A percentile compares a stretch with the other conserved stretches of the same genome.
Conservation (phyloP, 139 green algal genomes). For the Volvox reticuliferus region DNA sequence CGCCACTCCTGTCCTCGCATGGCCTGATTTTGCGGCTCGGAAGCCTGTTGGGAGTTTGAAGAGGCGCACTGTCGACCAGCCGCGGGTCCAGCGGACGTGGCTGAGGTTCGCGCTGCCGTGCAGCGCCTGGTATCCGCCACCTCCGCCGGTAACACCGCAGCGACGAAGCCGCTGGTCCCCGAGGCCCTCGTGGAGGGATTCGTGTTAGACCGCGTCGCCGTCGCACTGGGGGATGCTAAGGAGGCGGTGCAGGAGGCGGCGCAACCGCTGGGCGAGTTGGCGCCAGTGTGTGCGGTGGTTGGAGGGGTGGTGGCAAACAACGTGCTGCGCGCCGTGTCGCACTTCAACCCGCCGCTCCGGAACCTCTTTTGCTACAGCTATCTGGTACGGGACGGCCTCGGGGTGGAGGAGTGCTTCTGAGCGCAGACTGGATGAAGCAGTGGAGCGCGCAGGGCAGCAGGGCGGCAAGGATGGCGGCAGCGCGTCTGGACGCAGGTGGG, state of each 20-base stretch:
- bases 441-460: too few relatives aligned
- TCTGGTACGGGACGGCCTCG: slow-evolving; percentile 10
- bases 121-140: neutral
- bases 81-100: slow-evolving; percentile 23
- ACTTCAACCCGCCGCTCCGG: slow-evolving; percentile 79
- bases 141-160: neutral
- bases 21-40: neutral
- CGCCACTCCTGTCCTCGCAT: neutral
- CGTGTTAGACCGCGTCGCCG: neutral
- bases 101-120: neutral
- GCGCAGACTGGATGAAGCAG: too few relatives aligned
- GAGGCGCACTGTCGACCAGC: slow-evolving; percentile 40
- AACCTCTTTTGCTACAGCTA: slow-evolving; percentile 90
- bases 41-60: slow-evolving; percentile 68
- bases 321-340: slow-evolving; percentile 85
- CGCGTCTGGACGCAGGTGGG: too few relatives aligned
- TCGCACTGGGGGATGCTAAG: too few relatives aligned
- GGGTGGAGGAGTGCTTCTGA: slow-evolving; percentile 45
- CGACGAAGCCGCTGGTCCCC: neutral
- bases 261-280: slow-evolving; percentile 57
- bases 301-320: slow-evolving; percentile 91
- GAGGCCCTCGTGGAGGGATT: slow-evolving; percentile 16
- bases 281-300: slow-evolving; percentile 82
- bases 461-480: too few relatives aligned
- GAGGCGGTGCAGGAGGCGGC: neutral